Evolutionary conservation across 2,329 filamentous ascomycete species (phyloP), one percentile per base, ranked within the genome.

Genomic region (Aspergillus tamarii): DNA sequence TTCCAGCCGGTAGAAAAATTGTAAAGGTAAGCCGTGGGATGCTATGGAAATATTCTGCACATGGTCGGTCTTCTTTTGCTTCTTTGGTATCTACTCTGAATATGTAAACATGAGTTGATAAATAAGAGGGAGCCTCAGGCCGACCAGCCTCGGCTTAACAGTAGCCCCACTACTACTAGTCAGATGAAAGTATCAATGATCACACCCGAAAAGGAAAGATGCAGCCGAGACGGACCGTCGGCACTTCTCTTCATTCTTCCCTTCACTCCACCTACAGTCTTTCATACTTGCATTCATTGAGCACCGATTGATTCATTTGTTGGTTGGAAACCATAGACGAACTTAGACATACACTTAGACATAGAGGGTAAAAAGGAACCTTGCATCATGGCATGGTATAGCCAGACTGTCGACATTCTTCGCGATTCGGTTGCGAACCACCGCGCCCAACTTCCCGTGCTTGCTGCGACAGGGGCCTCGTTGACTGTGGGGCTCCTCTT

Each of bases 391-490:
- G 71, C 73, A 36, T 74, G 76, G 66, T 76, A 77, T 68, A 70
- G 65, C 63, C 72, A 76, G 64, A 74, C 76, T 46, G 66, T 72
- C 66, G 75, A 77, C 59, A 71, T 74, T 59, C 64, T 78, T 34
- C 74, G 76, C 54, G 70, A 72, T 57, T 75, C 74, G 57, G 67
- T 76, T 53, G 63, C 71, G 53, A 73, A 73, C 64, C 66, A 69
- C 14, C 71, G 68, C 60, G 69, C 64, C 26, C 74, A 76, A n/a
- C 64, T 77, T 53, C 71, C 75, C 32, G 59, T 78, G 39, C 62
- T 78, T 36, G 75, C 74, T n/a, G 70, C 73, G 36, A 74, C 77
- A 26, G 76, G 77, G 23, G 73, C 69, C 41, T 78, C 77, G 0
- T 69, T 79, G 54, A 75, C 75, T 43, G 64, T 77, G 45, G 76